Base-by-base conservation (phyloP, 345 rosid genomes). In the Eutrema japonicum region DNA sequence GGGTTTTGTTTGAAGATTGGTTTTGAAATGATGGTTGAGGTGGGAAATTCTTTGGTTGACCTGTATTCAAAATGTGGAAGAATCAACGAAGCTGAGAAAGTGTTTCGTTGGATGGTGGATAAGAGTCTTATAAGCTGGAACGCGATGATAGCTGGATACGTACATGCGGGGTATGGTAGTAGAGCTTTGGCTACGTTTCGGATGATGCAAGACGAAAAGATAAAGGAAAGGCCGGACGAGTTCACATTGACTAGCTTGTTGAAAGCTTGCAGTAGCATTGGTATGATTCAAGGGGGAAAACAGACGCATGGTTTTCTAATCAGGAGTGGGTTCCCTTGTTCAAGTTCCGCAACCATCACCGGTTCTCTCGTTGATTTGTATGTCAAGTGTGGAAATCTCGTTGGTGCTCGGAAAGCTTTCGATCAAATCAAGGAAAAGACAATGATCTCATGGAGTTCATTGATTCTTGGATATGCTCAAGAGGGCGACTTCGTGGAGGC, bases 391-490 rank as follows among this genome's bases (percentile, higher is more conserved):
- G 85, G 92, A 68, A 68, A 62, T 53, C 56, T 89, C 63, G 33
- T 48, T 36, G 78, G 71, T 78, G 97, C 96, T 50, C 70, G 78
- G 77, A 84, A 26, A 77, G 86, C 87, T 71, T 90, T 88, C 66
- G 78, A 76, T 78, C 86, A 71, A 42, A 76, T 82, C 37, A 88
- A 79, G 71, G 78, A 81, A 60, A 88, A 92, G 81, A 85, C 79
- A 77, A 79, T 81, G 62, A 79, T 90, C 77, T 85, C 96, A 10
- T 87, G 96, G 89, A 88, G 92, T 64, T 81, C 87, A 3, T 50
- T 92, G 48, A 88, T 95, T 76, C 84, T 90, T 35, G 96, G 96
- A 68, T 88, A 86, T 85, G 96, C 96, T 68, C 96, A 84, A 72
- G 93, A 81, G 58, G 93, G 84, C 7, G 80, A 86, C 62, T 81